Percentiles rank a stretch among this genome's conserved stretches.
These are phyloP conservation scores for Penicillium coffeae DNA, from an alignment of 495 filamentous ascomycete species.

Conservation along the genomic window DNA sequence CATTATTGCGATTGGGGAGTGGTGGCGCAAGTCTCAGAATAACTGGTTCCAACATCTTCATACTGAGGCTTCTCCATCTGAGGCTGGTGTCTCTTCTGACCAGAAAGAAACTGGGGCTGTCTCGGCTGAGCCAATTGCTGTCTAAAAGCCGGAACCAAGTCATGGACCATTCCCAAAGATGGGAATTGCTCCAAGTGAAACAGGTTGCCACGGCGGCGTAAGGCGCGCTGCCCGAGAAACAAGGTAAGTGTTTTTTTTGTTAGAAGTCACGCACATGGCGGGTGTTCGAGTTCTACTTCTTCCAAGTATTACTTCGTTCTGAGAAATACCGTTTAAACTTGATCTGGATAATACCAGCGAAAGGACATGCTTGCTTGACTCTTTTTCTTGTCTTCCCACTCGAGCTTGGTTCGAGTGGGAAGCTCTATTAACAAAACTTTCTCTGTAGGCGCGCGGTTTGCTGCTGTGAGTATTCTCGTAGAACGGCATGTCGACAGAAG, in stretches of 20 bases:
- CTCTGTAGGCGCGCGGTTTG: constrained; percentile 18
- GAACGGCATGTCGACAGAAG: too few species aligned
- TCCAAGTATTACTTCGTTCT: constrained; percentile 30
- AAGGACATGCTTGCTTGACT: constrained; percentile 44
- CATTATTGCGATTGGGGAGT: constrained; percentile 27
- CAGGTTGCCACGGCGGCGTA: background rate
- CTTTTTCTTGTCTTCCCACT: constrained; percentile 10
- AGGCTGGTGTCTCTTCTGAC: constrained; percentile 5
- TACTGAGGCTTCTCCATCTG: constrained; percentile 13
- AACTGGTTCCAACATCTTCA: constrained; percentile 35
- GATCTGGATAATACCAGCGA: constrained; percentile 54
- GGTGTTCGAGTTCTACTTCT: constrained; percentile 34
- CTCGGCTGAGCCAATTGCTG: background rate
- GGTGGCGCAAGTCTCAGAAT: constrained; percentile 32
- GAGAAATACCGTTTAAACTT: constrained; percentile 52
- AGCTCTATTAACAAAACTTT: constrained; percentile 15
- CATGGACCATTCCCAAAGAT: too few species aligned
- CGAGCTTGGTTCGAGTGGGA: constrained; percentile 4
- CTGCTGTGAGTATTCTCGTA: constrained; percentile 4
- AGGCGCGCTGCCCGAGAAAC: background rate
- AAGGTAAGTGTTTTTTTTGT: background rate
- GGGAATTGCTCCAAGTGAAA: background rate
- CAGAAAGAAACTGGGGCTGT: background rate
- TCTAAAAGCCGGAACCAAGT: background rate
- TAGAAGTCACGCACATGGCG: constrained; percentile 31